Percentiles rank a stretch among this genome's conserved stretches.
phyloP scores from a whole-genome alignment of 306 rosid species.

The Vigna nakashimae region DNA sequence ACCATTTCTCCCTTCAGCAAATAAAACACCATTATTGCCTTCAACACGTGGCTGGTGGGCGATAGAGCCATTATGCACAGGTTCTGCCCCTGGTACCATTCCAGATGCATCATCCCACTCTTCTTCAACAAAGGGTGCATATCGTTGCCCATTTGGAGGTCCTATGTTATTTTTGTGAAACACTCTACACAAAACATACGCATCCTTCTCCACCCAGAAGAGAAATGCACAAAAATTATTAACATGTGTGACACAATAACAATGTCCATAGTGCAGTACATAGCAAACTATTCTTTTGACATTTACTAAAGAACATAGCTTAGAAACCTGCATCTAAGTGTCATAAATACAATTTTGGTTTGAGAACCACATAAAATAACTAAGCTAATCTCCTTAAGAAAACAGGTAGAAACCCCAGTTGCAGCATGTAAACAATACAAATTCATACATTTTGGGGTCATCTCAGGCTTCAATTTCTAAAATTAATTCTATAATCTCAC shows the following conservation, averaged over 20 bases:
- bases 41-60: slow-evolving; percentile 44
- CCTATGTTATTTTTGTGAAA: slow-evolving; percentile 99
- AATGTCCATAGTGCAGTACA: slow-evolving; percentile 45
- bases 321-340: slow-evolving; percentile 52
- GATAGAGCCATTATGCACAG: slow-evolving; percentile 46
- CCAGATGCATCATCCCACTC: slow-evolving; percentile 86
- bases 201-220: slow-evolving; percentile 80
- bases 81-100: slow-evolving; percentile 71
- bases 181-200: slow-evolving; percentile 94
- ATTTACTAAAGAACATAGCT: slow-evolving; percentile 44
- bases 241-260: slow-evolving; percentile 47
- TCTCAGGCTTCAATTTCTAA: slow-evolving; percentile 48
- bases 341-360: slow-evolving; percentile 28
- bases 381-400: slow-evolving; percentile 39
- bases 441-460: slow-evolving; percentile 39
- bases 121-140: slow-evolving; percentile 97
- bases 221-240: slow-evolving; percentile 47
- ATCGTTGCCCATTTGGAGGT: slow-evolving; percentile 97
- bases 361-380: slow-evolving; percentile 42
- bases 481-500: slow-evolving; percentile 58
- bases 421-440: slow-evolving; percentile 35
- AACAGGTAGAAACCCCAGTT: slow-evolving; percentile 38
- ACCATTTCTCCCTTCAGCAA: slow-evolving; percentile 45
- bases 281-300: slow-evolving; percentile 33
- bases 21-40: slow-evolving; percentile 47